Evolutionary conservation across 2,329 filamentous ascomycete genomes (phyloP).

Genomic region (Trichoderma citrinoviride): DNA sequence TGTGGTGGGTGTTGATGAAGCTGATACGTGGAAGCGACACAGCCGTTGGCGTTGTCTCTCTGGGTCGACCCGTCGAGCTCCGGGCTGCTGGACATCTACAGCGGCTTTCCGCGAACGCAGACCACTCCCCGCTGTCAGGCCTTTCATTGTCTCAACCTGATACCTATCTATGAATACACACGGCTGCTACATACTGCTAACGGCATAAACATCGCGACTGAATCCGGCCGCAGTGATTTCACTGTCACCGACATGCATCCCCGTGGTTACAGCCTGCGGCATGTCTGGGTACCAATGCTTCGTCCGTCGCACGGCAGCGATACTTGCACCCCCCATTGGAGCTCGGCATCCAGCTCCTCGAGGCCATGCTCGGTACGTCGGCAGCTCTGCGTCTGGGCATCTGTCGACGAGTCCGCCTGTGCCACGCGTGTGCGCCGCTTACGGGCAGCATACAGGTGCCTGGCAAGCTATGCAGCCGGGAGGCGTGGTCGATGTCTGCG

Average conservation of each 20-base stretch:
- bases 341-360: not conserved
- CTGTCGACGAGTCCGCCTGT: not conserved
- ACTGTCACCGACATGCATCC: not conserved
- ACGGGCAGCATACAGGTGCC: not conserved
- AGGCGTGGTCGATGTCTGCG: not conserved
- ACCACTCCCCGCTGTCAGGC: no score
- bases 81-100: no score
- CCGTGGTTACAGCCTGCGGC: not conserved
- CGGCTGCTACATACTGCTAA: not conserved
- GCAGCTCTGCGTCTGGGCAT: not conserved
- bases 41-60: not conserved
- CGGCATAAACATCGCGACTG: not conserved
- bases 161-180: no score
- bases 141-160: no score
- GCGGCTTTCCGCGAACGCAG: no score
- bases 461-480: not conserved
- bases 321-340: not conserved
- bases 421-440: not conserved
- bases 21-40: not conserved
- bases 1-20: not conserved
- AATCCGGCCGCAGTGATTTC: not conserved
- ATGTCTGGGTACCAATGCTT: not conserved
- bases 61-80: no score
- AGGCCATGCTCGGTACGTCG: not conserved
- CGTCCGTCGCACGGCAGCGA: not conserved